A percentile compares a stretch with the other conserved stretches of the same genome.
These are phyloP conservation scores for Auricularia cornea DNA, from an alignment of 768 basidiomycete species.

Conservation along the genomic window DNA sequence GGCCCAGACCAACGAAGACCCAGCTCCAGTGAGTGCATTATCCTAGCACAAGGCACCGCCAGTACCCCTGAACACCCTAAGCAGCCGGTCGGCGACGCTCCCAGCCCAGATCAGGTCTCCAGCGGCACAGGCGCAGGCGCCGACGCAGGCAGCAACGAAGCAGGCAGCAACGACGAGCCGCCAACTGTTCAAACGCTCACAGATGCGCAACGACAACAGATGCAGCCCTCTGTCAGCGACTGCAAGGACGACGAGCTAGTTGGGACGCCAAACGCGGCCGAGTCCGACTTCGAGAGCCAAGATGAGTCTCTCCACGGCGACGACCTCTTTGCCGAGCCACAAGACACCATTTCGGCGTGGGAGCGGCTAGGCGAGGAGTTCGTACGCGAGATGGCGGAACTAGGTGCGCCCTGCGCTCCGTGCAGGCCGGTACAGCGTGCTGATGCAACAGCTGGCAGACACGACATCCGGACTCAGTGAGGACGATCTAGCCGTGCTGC, in stretches of 20 bases:
- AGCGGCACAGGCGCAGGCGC: too few relatives aligned
- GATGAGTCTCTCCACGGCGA: background rate
- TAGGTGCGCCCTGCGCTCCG: background rate
- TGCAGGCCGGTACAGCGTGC: too few relatives aligned
- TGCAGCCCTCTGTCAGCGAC: background rate
- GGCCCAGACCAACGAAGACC: too few relatives aligned
- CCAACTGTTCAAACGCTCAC: background rate
- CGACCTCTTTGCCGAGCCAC: background rate
- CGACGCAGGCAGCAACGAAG: background rate
- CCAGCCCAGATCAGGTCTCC: too few relatives aligned
- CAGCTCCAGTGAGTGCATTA: too few relatives aligned
- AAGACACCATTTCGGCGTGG: background rate
- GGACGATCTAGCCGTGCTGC: conserved; percentile 13
- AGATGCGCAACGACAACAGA: background rate
- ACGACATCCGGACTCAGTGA: background rate
- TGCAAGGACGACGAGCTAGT: background rate
- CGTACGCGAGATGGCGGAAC: background rate
- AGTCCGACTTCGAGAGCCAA: background rate
- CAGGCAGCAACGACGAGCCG: background rate
- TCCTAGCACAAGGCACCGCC: too few relatives aligned
- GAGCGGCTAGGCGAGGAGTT: background rate
- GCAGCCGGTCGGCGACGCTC: too few relatives aligned
- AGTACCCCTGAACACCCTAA: too few relatives aligned
- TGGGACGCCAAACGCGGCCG: background rate
- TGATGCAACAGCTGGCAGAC: too few relatives aligned